These are phyloP conservation scores for Fusarium protoensiforme DNA, from an alignment of 2,329 filamentous ascomycete species.

Conservation along the genomic window DNA sequence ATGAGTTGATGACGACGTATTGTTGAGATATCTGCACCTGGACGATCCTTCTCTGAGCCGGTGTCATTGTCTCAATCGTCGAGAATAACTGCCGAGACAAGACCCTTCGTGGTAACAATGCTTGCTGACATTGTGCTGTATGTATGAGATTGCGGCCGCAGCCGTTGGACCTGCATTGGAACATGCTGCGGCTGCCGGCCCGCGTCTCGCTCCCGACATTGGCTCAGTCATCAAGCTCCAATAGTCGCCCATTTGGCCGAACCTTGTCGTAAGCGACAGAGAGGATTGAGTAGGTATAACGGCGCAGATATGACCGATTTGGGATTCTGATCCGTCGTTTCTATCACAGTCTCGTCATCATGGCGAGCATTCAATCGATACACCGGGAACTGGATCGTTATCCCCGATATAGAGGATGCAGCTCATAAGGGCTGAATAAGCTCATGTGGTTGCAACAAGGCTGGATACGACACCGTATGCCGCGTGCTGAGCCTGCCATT, in stretches of 20 bases:
- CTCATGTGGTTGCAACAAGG: neutral
- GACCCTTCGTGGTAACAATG: neutral
- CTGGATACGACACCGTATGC: neutral
- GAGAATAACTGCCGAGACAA: neutral
- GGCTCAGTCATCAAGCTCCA: constrained; percentile 17
- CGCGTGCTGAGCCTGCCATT: neutral
- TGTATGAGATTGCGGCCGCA: constrained; percentile 19
- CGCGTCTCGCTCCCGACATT: constrained; percentile 19
- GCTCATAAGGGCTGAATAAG: neutral
- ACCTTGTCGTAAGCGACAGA: constrained; percentile 19
- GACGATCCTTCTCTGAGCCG: neutral
- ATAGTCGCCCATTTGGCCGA: constrained; percentile 14
- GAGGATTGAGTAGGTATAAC: neutral
- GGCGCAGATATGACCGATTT: neutral
- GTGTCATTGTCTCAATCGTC: neutral
- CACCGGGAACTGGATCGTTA: neutral
- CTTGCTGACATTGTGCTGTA: constrained; percentile 8
- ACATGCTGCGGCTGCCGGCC: constrained; percentile 21
- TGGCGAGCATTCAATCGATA: neutral
- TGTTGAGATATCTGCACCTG: constrained; percentile 17
- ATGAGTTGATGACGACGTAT: neutral
- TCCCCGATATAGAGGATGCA: constrained; percentile 33
- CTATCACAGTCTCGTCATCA: constrained; percentile 26
- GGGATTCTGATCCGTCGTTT: constrained; percentile 3
- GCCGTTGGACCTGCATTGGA: constrained; percentile 21